Evolutionary conservation across 1,284 basidiomycete genomes (phyloP), one percentile per base, ranked within the genome.

Genomic region (Flammula alnicola): DNA sequence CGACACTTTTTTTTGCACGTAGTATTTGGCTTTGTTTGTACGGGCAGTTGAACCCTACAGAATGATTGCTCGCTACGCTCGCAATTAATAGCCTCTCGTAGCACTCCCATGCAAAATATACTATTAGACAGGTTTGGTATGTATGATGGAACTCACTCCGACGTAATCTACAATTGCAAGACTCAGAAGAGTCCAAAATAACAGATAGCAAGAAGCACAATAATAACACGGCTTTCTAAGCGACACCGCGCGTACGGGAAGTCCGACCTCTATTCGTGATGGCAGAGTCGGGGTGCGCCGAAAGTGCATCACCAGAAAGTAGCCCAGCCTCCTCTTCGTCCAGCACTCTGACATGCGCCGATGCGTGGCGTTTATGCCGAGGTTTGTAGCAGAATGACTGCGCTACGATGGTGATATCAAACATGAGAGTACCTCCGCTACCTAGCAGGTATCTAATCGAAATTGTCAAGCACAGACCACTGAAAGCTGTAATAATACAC

Each of bases 341-440:
- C 26, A 55, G 33, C 12, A 51, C 33, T 42, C 71, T 63, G 43
- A 63, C 61, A 25, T 62, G 58, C 25, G 59, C 47, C 14, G 58
- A 53, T 26, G 62, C 42, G 50, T 66, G 63, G 39, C 65, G 63
- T 35, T 63, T 74, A 38, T 59, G 63, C 40, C 66, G 66, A 20
- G 72, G 69, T 44, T 71, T 74, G 56, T 84, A 84, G 22, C 80
- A 68, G 45, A 75, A 70, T 38, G 76, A 77, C 58, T 79, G 77
- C n/a, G 66, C 63, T 55, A 79, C 73, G 62, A 97, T 96, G 3
- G 89, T 89, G 40, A 96, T 73, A 65, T 97, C 94, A 66, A 96
- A 97, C 56, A 93, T 69, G 22, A 96, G 81, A 0, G 94, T 96
- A 2, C 94, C 94, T 29, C 81, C 92, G 48, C 91, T 93, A 9